A percentile compares a stretch with the other conserved stretches of the same genome.
phyloP scores from a whole-genome alignment of 257 asterid species.

The Gentiana straminea region DNA sequence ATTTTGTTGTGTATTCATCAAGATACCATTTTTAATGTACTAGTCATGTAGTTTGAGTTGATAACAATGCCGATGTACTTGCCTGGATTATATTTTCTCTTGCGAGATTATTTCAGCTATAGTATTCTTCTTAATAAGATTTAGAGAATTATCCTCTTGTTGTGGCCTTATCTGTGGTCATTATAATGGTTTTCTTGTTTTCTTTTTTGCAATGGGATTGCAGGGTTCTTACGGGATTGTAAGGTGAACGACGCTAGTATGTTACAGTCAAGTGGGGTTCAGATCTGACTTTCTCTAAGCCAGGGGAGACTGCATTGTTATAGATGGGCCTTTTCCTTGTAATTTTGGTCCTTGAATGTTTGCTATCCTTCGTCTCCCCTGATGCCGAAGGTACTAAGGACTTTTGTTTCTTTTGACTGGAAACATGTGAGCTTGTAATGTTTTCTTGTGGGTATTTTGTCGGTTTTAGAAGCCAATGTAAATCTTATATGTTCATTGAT shows the following conservation, averaged over 20 bases:
- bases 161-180: neutral
- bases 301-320: constrained; percentile 3
- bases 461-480: too few species aligned
- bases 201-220: constrained; percentile 5
- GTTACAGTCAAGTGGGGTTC: constrained; percentile 3
- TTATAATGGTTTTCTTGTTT: neutral
- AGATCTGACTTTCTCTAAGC: constrained; percentile 9
- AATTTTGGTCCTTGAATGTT: constrained; percentile 13
- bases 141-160: neutral
- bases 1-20: too few species aligned
- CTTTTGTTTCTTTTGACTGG: neutral
- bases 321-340: constrained; percentile 20
- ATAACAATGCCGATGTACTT: too few species aligned
- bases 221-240: neutral
- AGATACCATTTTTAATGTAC: too few species aligned
- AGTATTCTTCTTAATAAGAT: too few species aligned
- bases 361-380: constrained; percentile 21
- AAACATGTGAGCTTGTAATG: neutral
- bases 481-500: too few species aligned
- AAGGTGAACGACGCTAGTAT: constrained; percentile 1
- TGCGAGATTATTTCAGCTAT: too few species aligned
- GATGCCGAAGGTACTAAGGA: constrained; percentile 26
- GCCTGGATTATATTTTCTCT: too few species aligned
- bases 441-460: too few species aligned
- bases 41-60: too few species aligned